Conservation (phyloP, 2,329 filamentous ascomycete genomes). For the Alternaria gaisen region DNA sequence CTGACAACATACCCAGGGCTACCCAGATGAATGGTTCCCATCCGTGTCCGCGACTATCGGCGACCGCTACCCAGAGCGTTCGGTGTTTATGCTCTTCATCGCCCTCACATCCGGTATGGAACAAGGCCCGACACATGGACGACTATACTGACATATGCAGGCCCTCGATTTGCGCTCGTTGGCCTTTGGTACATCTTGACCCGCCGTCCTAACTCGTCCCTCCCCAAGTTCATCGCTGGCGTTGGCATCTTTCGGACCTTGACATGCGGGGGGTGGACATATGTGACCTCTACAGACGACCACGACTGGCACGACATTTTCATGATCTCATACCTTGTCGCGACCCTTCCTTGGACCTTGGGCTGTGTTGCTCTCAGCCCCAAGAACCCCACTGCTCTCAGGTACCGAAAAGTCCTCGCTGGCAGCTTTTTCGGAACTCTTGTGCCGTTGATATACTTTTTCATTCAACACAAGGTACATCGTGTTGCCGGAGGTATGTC, state of each 20-base stretch:
- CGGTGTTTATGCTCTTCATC: conserved; percentile 97
- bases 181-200: conserved; percentile 92
- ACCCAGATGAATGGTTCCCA: conserved; percentile 92
- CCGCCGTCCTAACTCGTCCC: conserved; percentile 73
- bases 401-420: conserved; percentile 87
- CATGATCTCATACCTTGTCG: conserved; percentile 97
- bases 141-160: conserved; percentile 55
- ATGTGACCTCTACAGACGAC: conserved; percentile 96
- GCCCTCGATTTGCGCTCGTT: conserved; percentile 89
- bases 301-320: conserved; percentile 99
- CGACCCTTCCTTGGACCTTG: conserved; percentile 92
- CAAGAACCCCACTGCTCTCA: conserved; percentile 80
- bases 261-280: conserved; percentile 97
- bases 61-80: conserved; percentile 94
- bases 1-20: conserved; percentile 46
- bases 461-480: conserved; percentile 98
- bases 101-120: conserved; percentile 84
- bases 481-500: conserved; percentile 86
- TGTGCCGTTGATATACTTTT: conserved; percentile 91
- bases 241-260: conserved; percentile 88
- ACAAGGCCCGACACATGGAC: background rate
- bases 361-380: conserved; percentile 91
- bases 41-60: conserved; percentile 97
- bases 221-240: conserved; percentile 82
- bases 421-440: conserved; percentile 88